Conservation (phyloP, 345 rosid genomes). For the Gossypioides kirkii region DNA sequence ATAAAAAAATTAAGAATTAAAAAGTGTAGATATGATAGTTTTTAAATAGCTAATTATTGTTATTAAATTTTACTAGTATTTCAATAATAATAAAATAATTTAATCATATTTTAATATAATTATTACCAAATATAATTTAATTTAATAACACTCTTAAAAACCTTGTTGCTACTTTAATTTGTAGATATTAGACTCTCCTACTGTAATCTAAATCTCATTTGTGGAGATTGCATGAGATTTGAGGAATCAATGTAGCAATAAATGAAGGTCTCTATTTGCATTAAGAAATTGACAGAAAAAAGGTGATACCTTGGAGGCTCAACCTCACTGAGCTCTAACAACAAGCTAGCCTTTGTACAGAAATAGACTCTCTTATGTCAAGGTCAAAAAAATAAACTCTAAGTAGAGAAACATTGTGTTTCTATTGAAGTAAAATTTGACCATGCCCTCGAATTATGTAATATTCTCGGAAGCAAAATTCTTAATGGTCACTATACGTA, state of each 20-base stretch:
- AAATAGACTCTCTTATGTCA: slow-evolving; percentile 45
- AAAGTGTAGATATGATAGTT: too few relatives aligned
- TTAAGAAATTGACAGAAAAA: neutral
- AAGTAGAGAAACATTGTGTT: neutral
- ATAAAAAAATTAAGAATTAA: too few relatives aligned
- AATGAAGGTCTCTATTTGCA: neutral
- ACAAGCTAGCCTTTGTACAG: slow-evolving; percentile 45
- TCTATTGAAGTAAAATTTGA: neutral
- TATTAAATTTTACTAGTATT: too few relatives aligned
- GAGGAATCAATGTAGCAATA: slow-evolving; percentile 1
- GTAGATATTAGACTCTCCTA: slow-evolving; percentile 25
- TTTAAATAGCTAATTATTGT: too few relatives aligned
- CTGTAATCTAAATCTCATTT: slow-evolving; percentile 17
- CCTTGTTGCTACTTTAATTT: too few relatives aligned
- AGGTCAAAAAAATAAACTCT: slow-evolving; percentile 11
- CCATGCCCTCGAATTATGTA: neutral
- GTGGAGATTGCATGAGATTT: slow-evolving; percentile 6
- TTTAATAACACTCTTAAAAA: too few relatives aligned
- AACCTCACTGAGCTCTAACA: slow-evolving; percentile 47
- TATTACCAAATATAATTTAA: too few relatives aligned
- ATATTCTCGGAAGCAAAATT: neutral
- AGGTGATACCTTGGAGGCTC: slow-evolving; percentile 49
- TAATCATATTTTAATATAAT: too few relatives aligned
- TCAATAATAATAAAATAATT: too few relatives aligned
- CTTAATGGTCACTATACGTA: slow-evolving; percentile 5